Percentiles rank a stretch among this genome's conserved stretches.
These are phyloP conservation scores for Spathaspora girioi DNA, from an alignment of 805 yeast genomes.

Conservation along the genomic window DNA sequence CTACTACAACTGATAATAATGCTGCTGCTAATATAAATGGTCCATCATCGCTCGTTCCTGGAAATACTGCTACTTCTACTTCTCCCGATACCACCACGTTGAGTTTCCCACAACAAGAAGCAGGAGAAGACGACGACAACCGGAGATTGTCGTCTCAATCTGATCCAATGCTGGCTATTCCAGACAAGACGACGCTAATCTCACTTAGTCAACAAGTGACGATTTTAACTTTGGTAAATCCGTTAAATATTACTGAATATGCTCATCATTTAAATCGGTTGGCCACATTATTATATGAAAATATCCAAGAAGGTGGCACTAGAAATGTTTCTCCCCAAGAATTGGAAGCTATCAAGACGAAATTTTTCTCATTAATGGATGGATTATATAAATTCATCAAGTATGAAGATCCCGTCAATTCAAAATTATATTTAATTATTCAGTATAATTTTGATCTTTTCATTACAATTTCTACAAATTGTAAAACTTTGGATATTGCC, in stretches of 20 bases:
- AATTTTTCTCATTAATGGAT: conserved; percentile 21
- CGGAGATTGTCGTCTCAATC: neutral
- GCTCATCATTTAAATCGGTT: conserved; percentile 34
- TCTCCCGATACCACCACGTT: neutral
- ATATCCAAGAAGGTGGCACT: conserved; percentile 12
- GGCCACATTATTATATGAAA: conserved; percentile 20
- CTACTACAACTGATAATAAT: too few species aligned
- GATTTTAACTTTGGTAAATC: conserved; percentile 23
- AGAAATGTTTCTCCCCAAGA: neutral
- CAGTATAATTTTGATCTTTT: conserved; percentile 38
- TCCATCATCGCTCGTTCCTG: neutral
- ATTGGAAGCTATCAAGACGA: conserved; percentile 16
- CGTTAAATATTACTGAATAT: conserved; percentile 32
- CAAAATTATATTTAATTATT: conserved; percentile 29
- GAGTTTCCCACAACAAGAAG: neutral
- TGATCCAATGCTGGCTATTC: neutral
- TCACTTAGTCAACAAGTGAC: conserved; percentile 15
- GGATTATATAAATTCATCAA: conserved; percentile 19
- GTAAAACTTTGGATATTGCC: conserved; percentile 25
- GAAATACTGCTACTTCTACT: neutral
- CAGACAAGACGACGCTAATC: neutral
- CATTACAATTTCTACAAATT: conserved; percentile 30
- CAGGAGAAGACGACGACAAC: neutral
- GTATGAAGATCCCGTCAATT: conserved; percentile 23
- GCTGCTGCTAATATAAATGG: neutral